phyloP scores from a whole-genome alignment of 2,329 filamentous ascomycete genomes.

The Tolypocladium inflatum region DNA sequence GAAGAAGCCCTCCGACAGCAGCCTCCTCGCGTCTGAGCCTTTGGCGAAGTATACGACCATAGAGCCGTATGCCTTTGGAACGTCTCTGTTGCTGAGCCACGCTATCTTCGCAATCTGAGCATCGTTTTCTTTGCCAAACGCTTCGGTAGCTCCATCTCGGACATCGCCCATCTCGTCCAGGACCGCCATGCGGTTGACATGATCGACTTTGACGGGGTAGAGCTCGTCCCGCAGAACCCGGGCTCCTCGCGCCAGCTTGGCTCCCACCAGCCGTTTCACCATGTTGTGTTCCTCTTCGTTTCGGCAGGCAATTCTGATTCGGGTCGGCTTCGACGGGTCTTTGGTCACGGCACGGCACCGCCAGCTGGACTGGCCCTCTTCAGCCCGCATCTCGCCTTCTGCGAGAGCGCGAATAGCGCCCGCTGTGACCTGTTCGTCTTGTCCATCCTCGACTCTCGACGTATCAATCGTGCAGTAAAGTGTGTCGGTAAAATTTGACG shows the following conservation, averaged over 20 bases:
- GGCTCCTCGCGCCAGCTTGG: too few species aligned
- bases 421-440: too few species aligned
- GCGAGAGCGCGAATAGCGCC: too few species aligned
- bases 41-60: conserved; percentile 14
- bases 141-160: conserved; percentile 6
- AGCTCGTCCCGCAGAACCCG: too few species aligned
- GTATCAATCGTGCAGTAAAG: too few species aligned
- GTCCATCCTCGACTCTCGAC: too few species aligned
- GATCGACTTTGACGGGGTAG: conserved; percentile 15
- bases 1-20: conserved; percentile 12
- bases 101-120: conserved; percentile 11
- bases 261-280: conserved; percentile 10
- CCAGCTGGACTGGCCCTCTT: background rate
- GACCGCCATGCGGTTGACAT: conserved; percentile 10
- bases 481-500: too few species aligned
- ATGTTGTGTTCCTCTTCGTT: conserved; percentile 9
- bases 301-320: conserved; percentile 9
- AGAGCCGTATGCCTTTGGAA: conserved; percentile 14
- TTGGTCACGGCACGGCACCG: conserved; percentile 4
- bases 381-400: too few species aligned
- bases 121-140: conserved; percentile 13
- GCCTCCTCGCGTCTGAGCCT: conserved; percentile 6
- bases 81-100: conserved; percentile 13
- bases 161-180: conserved; percentile 9
- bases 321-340: conserved; percentile 1